Conservation (phyloP, 192 early-diverging fungal genomes). For the Neocallimastix lanati region DNA sequence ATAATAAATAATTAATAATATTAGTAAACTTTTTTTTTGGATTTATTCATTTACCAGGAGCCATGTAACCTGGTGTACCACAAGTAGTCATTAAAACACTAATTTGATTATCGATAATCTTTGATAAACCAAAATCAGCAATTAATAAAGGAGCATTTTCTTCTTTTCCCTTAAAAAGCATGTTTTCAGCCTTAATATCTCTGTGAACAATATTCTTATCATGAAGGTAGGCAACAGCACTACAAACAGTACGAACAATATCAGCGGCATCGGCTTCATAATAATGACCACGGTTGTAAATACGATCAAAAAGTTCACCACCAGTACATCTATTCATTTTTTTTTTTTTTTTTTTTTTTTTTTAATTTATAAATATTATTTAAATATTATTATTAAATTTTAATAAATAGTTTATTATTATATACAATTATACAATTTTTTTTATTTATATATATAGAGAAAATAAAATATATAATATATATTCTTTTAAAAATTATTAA, state of each 20-base stretch:
- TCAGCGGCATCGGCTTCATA: constrained; percentile 2
- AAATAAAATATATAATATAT: too few relatives aligned
- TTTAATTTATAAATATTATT: too few relatives aligned
- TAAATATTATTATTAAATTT: too few relatives aligned
- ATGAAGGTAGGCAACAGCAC: constrained; percentile 1
- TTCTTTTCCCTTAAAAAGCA: constrained; percentile 41
- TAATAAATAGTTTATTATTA: too few relatives aligned
- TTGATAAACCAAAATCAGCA: constrained; percentile 69
- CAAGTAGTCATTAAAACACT: constrained; percentile 47
- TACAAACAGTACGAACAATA: constrained; percentile 2
- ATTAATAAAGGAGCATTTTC: constrained; percentile 44
- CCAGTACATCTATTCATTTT: constrained; percentile 1
- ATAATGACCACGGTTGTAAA: not conserved
- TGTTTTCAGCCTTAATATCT: constrained; percentile 52
- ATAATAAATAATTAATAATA: too few relatives aligned
- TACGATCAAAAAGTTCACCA: constrained; percentile 2
- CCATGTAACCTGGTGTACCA: constrained; percentile 49
- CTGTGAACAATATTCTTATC: constrained; percentile 3
- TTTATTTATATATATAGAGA: too few relatives aligned
- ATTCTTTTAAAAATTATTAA: too few relatives aligned
- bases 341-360: not conserved
- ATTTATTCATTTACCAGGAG: not conserved
- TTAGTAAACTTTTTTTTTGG: too few relatives aligned
- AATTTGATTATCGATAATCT: constrained; percentile 38
- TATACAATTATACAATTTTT: too few relatives aligned